Base-by-base conservation (phyloP, 2,329 filamentous ascomycete genomes). In the Aschersonia sp. region DNA sequence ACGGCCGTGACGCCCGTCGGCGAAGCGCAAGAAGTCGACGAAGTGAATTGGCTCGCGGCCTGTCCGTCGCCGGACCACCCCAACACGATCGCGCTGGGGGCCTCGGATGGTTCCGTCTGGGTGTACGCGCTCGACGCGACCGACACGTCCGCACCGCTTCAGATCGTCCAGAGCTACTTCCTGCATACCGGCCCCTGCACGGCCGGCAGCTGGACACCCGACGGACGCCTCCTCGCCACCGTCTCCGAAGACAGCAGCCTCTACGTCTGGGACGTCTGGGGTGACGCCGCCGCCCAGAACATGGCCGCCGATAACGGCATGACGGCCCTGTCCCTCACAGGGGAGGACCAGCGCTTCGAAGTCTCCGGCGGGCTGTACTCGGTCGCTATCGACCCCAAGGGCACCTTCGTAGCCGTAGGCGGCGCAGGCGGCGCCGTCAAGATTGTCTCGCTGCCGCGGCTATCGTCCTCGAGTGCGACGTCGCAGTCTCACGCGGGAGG, bases 201-300 rank as follows among this genome's bases (percentile, higher is more conserved):
- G 1, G 91, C 89, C 5, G 92, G 92, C 50, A 74, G 84, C 2
- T 98, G 92, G 89, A 87, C 87, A 0, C 77, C 86, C 4, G 89
- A 96, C 62, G 92, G 92, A 46, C 80, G 80, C 31, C 70, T 97
- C 12, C 75, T 98, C 2, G 87, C 85, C 5, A 96, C 89, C 0
- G 87, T 97, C 4, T 82, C 83, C 43, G 91, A 97, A 61, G 91
- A 97, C 64, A 77, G 80, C 50, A 89, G 82, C 56, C 74, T 98
- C 50, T 91, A 89, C 63, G 89, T 95, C 30, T 96, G 88, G 79
- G 92, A 97, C 60, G 84, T 89, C 10, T 95, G 89, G 67, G 86
- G 87, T 45, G 77, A 80, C 29, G 86, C 85, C 1, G 82, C 83
- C 3, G 82, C 70, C 43, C 67, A 68, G 55, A 68, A 67, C 32